Percentiles rank a stretch among this genome's conserved stretches.
Evolutionary conservation across 371 early-diverging fungal species (phyloP).

Genomic region (Mucor circinelloides): DNA sequence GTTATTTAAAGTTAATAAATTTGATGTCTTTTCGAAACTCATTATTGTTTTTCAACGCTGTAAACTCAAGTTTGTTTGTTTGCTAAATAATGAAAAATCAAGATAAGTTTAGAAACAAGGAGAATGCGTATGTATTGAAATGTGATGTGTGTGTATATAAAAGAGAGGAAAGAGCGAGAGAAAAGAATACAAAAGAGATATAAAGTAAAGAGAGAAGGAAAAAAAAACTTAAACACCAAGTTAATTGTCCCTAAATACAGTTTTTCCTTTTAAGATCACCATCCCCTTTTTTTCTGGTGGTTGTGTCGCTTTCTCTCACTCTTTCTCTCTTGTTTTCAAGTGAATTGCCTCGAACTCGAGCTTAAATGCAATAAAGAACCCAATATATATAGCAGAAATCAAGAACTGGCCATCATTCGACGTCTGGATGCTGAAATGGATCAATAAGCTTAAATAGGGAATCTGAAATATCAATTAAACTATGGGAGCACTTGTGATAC

Average conservation of each 20-base stretch:
- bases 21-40: constrained; percentile 13
- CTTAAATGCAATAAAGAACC: no score
- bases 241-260: neutral
- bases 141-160: neutral
- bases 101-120: neutral
- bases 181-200: neutral
- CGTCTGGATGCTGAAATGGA: neutral
- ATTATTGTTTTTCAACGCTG: neutral
- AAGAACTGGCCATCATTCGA: neutral
- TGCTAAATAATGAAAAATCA: neutral
- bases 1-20: constrained; percentile 2
- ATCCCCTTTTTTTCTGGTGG: neutral
- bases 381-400: no score
- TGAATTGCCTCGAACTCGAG: no score
- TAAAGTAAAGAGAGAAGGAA: neutral
- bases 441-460: neutral
- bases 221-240: neutral
- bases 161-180: neutral
- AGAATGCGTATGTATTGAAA: neutral
- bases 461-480: constrained; percentile 2
- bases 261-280: neutral
- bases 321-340: neutral
- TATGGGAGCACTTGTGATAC: constrained; percentile 2
- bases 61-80: neutral
- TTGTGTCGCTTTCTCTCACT: neutral